phyloP scores from a whole-genome alignment of 1,139 yeast genomes.

The Saccharomycopsis hybrid region DNA sequence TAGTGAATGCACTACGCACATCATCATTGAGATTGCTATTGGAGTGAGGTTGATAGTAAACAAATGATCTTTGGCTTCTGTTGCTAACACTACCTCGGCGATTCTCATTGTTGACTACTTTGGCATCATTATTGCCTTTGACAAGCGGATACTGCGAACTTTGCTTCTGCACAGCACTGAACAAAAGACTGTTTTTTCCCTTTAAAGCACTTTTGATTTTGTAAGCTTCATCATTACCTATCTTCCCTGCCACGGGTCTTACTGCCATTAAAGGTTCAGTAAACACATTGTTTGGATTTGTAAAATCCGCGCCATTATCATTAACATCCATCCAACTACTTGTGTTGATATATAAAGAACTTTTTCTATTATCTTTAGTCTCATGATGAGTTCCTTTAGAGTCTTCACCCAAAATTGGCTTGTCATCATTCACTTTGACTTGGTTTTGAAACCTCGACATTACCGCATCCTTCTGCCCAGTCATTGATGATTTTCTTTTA shows the following conservation, averaged over 20 bases:
- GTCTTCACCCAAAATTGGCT: not conserved
- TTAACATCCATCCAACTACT: conserved; percentile 15
- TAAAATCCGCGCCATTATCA: not conserved
- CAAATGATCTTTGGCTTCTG: too few species aligned
- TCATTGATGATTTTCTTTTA: not conserved
- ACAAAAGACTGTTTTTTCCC: too few species aligned
- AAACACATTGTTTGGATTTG: not conserved
- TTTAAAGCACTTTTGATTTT: not conserved
- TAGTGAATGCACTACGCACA: conserved; percentile 2
- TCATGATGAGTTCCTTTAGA: not conserved
- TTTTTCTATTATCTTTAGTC: not conserved
- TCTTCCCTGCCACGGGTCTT: too few species aligned
- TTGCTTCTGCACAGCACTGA: too few species aligned
- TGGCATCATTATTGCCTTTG: too few species aligned
- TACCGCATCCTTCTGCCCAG: not conserved
- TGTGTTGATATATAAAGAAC: conserved; percentile 2
- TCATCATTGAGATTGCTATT: conserved; percentile 7
- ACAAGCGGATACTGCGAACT: too few species aligned
- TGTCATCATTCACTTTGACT: not conserved
- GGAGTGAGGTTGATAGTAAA: conserved; percentile 8
- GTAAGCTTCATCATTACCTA: not conserved
- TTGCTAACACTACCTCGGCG: too few species aligned
- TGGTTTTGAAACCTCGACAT: not conserved
- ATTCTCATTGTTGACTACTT: too few species aligned
- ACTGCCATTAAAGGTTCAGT: too few species aligned